phyloP scores from a whole-genome alignment of 768 basidiomycete species.

The Dictyophora rubrovolvata region DNA sequence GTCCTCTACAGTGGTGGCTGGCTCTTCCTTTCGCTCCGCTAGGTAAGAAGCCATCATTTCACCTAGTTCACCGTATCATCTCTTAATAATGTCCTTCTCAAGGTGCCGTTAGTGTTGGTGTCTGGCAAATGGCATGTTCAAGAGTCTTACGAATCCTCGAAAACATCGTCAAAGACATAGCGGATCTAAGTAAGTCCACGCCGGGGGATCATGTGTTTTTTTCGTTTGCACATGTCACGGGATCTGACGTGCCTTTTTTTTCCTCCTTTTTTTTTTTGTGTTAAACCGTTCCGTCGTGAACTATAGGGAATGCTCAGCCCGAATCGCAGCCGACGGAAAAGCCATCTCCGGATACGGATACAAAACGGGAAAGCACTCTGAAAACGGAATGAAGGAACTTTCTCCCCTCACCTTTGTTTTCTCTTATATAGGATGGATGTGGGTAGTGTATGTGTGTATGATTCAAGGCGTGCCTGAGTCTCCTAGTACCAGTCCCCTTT shows the following conservation, averaged over 20 bases:
- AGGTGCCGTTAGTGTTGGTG: slow-evolving; percentile 89
- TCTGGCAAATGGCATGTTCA: slow-evolving; percentile 93
- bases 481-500: too few species aligned
- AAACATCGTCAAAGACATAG: slow-evolving; percentile 55
- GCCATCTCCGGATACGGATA: neutral
- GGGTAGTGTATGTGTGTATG: too few species aligned
- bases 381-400: neutral
- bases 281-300: too few species aligned
- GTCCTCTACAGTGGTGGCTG: slow-evolving; percentile 80
- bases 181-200: slow-evolving; percentile 21
- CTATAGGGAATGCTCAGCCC: neutral
- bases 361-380: neutral
- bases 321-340: neutral
- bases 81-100: neutral
- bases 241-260: neutral
- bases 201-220: neutral
- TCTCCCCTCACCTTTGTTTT: neutral
- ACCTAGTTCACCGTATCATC: slow-evolving; percentile 6
- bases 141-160: slow-evolving; percentile 75
- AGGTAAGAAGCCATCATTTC: slow-evolving; percentile 37
- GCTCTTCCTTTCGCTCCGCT: slow-evolving; percentile 84
- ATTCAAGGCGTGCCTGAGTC: too few species aligned
- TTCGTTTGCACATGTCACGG: neutral
- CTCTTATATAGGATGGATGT: neutral
- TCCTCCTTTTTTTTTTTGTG: neutral